A percentile compares a stretch with the other conserved stretches of the same genome.
Evolutionary conservation across 306 rosid species (phyloP).

Genomic region (Cucurbita ficifolia): DNA sequence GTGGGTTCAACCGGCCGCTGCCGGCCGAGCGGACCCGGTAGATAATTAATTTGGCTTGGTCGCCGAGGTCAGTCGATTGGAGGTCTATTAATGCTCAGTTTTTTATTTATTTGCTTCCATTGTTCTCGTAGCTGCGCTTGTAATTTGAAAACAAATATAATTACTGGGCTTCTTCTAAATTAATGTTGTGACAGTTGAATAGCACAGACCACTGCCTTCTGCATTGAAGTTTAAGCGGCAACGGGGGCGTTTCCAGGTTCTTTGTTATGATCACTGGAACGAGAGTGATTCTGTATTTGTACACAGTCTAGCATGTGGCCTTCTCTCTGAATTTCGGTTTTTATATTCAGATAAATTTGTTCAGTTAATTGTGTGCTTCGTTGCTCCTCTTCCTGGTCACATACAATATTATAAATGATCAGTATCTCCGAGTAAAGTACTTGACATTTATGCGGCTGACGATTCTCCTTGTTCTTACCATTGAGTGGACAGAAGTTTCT

Average conservation of each 20-base stretch:
- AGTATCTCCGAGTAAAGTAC: background rate
- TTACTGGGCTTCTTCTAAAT: background rate
- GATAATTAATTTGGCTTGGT: slow-evolving; percentile 1
- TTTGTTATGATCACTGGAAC: background rate
- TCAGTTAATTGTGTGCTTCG: background rate
- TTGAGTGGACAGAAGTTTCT: background rate
- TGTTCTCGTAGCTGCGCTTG: background rate
- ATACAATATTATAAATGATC: no score
- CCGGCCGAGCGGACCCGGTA: slow-evolving; percentile 87
- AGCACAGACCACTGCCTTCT: background rate
- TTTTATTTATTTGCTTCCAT: background rate
- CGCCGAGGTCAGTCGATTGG: background rate
- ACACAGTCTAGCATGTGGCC: background rate
- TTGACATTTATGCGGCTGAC: background rate
- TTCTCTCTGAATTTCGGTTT: background rate
- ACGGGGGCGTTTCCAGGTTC: background rate
- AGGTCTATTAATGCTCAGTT: background rate
- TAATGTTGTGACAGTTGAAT: background rate
- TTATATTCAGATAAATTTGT: background rate
- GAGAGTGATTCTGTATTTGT: background rate
- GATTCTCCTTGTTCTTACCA: background rate
- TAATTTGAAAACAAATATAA: background rate
- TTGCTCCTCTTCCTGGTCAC: background rate
- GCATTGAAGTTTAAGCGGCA: background rate
- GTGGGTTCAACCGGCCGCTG: slow-evolving; percentile 94